phyloP scores from a whole-genome alignment of 163 green algal species.

The Botryococcus braunii region DNA sequence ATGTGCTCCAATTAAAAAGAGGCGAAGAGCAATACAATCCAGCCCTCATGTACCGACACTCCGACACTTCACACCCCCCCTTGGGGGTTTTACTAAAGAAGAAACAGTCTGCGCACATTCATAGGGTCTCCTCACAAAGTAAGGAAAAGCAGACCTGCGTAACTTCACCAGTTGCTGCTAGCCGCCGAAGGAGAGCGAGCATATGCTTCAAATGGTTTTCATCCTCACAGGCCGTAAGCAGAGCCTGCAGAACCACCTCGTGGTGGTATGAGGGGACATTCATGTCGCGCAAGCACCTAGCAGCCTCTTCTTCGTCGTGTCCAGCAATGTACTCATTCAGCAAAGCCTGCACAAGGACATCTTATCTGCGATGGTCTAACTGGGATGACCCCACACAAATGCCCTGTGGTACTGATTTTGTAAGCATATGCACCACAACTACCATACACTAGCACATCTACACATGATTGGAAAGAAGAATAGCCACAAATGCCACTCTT shows the following conservation, averaged over 20 bases:
- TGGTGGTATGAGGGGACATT: constrained; percentile 77
- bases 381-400: too few species aligned
- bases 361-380: too few species aligned
- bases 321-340: constrained; percentile 32
- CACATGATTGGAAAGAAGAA: too few species aligned
- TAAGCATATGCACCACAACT: too few species aligned
- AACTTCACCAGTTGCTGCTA: constrained; percentile 33
- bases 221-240: constrained; percentile 35
- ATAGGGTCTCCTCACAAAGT: neutral
- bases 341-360: constrained; percentile 12
- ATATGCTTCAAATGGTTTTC: constrained; percentile 12
- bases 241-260: constrained; percentile 59
- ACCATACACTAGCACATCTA: too few species aligned
- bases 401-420: too few species aligned
- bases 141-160: constrained; percentile 20
- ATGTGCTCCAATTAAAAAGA: neutral
- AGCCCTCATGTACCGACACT: neutral
- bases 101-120: neutral
- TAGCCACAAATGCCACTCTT: too few species aligned
- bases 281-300: constrained; percentile 64
- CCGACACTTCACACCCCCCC: neutral
- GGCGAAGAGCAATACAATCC: neutral
- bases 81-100: neutral
- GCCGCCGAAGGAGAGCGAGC: constrained; percentile 26
- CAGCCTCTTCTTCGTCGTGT: constrained; percentile 47